These are phyloP conservation scores for Pichia sporocuriosa DNA, from an alignment of 805 yeast genomes.

Conservation along the genomic window DNA sequence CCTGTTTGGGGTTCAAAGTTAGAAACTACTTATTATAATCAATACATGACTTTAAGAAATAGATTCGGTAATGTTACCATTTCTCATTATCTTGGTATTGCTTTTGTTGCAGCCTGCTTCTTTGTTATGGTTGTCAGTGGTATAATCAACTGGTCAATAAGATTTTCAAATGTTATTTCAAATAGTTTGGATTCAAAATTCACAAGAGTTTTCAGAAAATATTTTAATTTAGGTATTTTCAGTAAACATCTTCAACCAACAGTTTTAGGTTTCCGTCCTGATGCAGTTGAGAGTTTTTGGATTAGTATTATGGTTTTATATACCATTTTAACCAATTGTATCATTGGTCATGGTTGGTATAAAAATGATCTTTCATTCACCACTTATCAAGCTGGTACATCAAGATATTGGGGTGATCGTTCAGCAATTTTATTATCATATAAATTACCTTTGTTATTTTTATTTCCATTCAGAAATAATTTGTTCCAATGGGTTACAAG, in stretches of 20 bases:
- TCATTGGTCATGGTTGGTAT: constrained; percentile 20
- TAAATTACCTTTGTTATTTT: constrained; percentile 43
- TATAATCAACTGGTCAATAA: constrained; percentile 34
- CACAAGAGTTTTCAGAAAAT: constrained; percentile 23
- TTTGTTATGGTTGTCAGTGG: constrained; percentile 36
- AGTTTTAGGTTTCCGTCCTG: constrained; percentile 37
- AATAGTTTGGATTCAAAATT: constrained; percentile 25
- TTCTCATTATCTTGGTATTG: constrained; percentile 42
- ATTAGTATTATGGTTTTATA: constrained; percentile 33
- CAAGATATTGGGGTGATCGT: constrained; percentile 42
- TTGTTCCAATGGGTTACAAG: constrained; percentile 53
- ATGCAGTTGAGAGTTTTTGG: constrained; percentile 43
- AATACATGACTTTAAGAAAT: constrained; percentile 21
- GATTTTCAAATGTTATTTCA: constrained; percentile 33
- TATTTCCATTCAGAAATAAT: constrained; percentile 61
- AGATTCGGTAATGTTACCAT: constrained; percentile 33
- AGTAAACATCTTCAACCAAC: constrained; percentile 18
- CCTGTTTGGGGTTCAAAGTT: constrained; percentile 31
- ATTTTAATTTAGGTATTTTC: constrained; percentile 21
- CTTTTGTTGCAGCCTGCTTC: constrained; percentile 44
- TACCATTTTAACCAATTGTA: constrained; percentile 15
- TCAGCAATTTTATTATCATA: constrained; percentile 44
- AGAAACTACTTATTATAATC: constrained; percentile 19
- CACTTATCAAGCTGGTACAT: constrained; percentile 17
- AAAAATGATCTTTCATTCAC: constrained; percentile 20